Evolutionary conservation across 345 rosid species (phyloP), one percentile per base, ranked within the genome.

Genomic region (Eucalyptus paniculata): DNA sequence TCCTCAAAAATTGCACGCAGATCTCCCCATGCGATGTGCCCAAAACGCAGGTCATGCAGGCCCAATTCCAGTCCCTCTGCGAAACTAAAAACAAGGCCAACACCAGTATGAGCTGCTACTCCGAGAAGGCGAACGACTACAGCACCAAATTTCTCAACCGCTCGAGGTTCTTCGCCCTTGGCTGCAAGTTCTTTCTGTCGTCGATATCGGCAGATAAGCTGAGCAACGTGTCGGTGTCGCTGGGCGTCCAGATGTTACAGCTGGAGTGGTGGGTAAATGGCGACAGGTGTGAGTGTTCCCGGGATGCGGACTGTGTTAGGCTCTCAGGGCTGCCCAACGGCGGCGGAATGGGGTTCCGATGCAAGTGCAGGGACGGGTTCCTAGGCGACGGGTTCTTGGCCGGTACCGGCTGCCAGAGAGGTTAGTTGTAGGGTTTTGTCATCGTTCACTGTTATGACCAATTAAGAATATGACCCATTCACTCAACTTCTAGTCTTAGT

Each of bases 181-280:
- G 60, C 60, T 96, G 97, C 89, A 47, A n/a, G 91, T 89, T 88
- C 88, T 91, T 95, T 83, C 54, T 93, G 90, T 94, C 97, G 24
- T 92, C 97, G 19, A 92, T 95, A 18, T 91, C 93, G 15, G 89
- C 91, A 0, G 93, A 50, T 62, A 13, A 50, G 81, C 80, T 40
- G n/a, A 45, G 80, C 32, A 86, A 47, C 50, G 47, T 90, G 10
- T 92, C 91, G 34, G 89, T 92, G 87, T 90, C 96, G 60, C 81
- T 92, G 86, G 93, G 91, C 49, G 37, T 95, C 72, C 90, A 91
- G 91, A 89, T 88, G 85, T 60, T 94, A 60, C 93, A 92, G 93
- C 88, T 95, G 13, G 90, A 80, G 7, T 96, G 97, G 97, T 96
- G 97, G 98, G 87, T 95, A 28, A 82, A 89, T 9, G 97, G 95